A percentile compares a stretch with the other conserved stretches of the same genome.
phyloP scores from a whole-genome alignment of 2,329 filamentous ascomycete genomes.

The Hirsutella minnesotensis region DNA sequence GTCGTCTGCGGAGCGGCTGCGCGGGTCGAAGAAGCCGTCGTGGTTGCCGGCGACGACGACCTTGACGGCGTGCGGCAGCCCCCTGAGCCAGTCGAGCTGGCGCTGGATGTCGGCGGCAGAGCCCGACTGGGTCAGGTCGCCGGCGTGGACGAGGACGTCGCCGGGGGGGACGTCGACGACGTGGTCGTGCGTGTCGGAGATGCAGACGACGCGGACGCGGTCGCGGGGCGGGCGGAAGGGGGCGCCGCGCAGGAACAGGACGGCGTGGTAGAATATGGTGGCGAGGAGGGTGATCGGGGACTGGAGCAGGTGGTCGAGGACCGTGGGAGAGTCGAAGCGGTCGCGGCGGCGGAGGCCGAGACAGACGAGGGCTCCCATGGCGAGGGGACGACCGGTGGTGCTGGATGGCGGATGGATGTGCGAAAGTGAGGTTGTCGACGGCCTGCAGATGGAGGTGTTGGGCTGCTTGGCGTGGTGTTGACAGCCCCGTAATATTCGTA shows the following conservation, averaged over 20 bases:
- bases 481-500: too few species aligned
- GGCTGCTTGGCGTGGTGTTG: too few species aligned
- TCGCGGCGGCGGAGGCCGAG: constrained; percentile 35
- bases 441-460: too few species aligned
- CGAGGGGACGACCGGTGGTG: not conserved
- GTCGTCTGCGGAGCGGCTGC: constrained; percentile 46
- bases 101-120: constrained; percentile 61
- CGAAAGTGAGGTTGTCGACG: not conserved
- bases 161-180: constrained; percentile 54
- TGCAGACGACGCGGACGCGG: constrained; percentile 67
- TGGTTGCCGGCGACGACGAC: constrained; percentile 81
- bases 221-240: constrained; percentile 47
- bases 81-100: constrained; percentile 73
- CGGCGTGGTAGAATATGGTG: constrained; percentile 47
- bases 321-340: constrained; percentile 35
- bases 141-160: constrained; percentile 81
- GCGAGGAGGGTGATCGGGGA: constrained; percentile 58
- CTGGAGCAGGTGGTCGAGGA: constrained; percentile 51
- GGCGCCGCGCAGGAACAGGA: constrained; percentile 56
- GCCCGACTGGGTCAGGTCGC: constrained; percentile 69
- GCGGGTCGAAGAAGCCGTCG: constrained; percentile 70
- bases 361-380: constrained; percentile 32
- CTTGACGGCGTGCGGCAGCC: constrained; percentile 66
- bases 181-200: constrained; percentile 77
- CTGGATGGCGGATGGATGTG: not conserved